Conservation (phyloP, 2,329 filamentous ascomycete genomes). For the Aspergillus spinulosporus region DNA sequence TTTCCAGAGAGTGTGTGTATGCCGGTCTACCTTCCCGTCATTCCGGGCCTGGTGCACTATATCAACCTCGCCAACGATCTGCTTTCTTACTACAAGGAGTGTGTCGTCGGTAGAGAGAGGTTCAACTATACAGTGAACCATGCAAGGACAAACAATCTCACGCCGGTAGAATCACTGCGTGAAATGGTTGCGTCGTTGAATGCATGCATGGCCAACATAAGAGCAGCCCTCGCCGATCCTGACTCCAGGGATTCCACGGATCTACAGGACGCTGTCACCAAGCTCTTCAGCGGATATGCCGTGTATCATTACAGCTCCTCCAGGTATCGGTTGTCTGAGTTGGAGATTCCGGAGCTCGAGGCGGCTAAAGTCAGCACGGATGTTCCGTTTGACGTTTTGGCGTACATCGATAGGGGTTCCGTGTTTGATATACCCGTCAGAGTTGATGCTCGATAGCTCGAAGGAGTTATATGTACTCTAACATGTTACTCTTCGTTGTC, state of each 20-base stretch:
- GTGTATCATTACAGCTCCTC: background rate
- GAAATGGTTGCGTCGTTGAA: background rate
- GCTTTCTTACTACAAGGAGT: constrained; percentile 1
- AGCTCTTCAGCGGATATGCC: background rate
- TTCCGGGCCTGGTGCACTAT: background rate
- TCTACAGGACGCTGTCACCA: background rate
- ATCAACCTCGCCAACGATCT: constrained; percentile 1
- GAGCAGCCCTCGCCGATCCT: background rate
- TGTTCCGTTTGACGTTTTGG: no score
- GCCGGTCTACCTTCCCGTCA: background rate
- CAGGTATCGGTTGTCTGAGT: background rate
- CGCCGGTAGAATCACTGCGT: background rate
- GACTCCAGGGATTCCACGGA: background rate
- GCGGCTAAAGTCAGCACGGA: background rate
- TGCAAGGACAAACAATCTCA: background rate
- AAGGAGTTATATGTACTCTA: no score
- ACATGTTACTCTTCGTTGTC: no score
- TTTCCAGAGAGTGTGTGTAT: background rate
- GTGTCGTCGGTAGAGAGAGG: background rate
- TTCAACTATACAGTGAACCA: background rate
- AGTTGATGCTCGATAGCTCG: no score
- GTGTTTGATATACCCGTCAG: no score
- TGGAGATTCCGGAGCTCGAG: background rate
- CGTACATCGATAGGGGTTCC: no score
- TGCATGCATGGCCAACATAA: background rate